Base-by-base conservation (phyloP, 2,329 filamentous ascomycete species). In the Xylariaceae sp. region DNA sequence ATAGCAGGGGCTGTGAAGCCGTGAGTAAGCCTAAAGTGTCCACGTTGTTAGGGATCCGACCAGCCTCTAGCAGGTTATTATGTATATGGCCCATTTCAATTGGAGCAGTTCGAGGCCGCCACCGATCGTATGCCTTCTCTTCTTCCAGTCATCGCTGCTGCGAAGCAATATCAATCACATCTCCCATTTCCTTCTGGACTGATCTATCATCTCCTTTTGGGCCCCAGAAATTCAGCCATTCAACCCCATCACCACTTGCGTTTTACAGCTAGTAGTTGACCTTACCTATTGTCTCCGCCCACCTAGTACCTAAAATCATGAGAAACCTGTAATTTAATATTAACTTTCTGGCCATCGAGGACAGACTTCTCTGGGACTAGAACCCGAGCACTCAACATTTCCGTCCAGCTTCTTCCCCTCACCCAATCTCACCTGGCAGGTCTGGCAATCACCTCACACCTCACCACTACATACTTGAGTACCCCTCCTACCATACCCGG, bases 401-500 rank as follows among this genome's bases (percentile, higher is more conserved):
- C 30, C n/a, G 20, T 33, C 20, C 27, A 33, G 21, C 29, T 23
- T 50, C 30, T 50, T 50, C 47, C 39, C 47, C 47, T 43, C 46
- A 50, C 21, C 37, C 20, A 16, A 29, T 10, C 10, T 33, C 41
- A 20, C 10, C 30, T 33, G 33, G 23, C 21, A 24, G 29, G 20
- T 33, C 42, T 35, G 20, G 8, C 30, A 27, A 45, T 15, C 42
- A 24, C 42, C 23, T 45, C 26, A 36, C 30, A 46, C 43, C 30
- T 36, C 32, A 45, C n/a, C 42, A 44, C 27, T 33, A 35, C 20
- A 30, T 24, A 33, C 43, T 27, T 45, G 26, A 43, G 37, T 59
- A 57, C 56, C 56, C 56, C 56, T 57, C 56, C 56, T 59, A 58
- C 56, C 53, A 53, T 50, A 53, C 56, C 56, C 53, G 56, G 56